Evolutionary conservation across 2,329 filamentous ascomycete genomes (phyloP).

Genomic region (Fusarium phyllophilum): DNA sequence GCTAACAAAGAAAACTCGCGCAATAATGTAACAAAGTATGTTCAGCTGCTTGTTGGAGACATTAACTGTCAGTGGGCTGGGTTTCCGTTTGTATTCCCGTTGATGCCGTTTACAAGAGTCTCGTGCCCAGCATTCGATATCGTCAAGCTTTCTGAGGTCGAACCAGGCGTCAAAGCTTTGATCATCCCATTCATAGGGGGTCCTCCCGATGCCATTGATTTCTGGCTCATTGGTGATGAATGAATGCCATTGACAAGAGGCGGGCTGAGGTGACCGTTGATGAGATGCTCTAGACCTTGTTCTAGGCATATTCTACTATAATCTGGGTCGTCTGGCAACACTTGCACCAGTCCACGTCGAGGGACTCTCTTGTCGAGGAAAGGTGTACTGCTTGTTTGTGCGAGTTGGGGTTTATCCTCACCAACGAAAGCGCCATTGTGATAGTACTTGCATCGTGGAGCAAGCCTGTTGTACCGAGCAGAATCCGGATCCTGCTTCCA

Average conservation of each 20-base stretch:
- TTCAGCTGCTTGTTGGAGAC: constrained; percentile 10
- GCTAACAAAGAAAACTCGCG: constrained; percentile 43
- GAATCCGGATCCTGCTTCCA: constrained; percentile 69
- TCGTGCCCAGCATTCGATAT: constrained; percentile 34
- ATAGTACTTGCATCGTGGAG: constrained; percentile 68
- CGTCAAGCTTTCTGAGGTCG: constrained; percentile 31
- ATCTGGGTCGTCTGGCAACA: constrained; percentile 66
- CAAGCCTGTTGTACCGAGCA: constrained; percentile 62
- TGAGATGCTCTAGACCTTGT: constrained; percentile 66
- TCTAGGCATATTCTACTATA: constrained; percentile 65
- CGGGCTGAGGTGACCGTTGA: constrained; percentile 58
- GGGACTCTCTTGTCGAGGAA: constrained; percentile 66
- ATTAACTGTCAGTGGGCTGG: constrained; percentile 16
- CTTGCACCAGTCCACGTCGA: constrained; percentile 63
- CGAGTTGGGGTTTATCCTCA: constrained; percentile 60
- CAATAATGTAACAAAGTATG: constrained; percentile 34
- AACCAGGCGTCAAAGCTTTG: constrained; percentile 32
- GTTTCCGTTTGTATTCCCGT: constrained; percentile 39
- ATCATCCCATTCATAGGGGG: constrained; percentile 48
- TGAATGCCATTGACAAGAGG: constrained; percentile 59
- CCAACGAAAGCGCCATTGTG: constrained; percentile 64
- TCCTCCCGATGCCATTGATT: constrained; percentile 41
- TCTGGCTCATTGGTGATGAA: constrained; percentile 57
- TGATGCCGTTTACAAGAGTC: constrained; percentile 45
- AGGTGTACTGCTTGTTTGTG: constrained; percentile 62